Conservation (phyloP, 2,329 filamentous ascomycete genomes). For the Trichoderma endophyticum region DNA sequence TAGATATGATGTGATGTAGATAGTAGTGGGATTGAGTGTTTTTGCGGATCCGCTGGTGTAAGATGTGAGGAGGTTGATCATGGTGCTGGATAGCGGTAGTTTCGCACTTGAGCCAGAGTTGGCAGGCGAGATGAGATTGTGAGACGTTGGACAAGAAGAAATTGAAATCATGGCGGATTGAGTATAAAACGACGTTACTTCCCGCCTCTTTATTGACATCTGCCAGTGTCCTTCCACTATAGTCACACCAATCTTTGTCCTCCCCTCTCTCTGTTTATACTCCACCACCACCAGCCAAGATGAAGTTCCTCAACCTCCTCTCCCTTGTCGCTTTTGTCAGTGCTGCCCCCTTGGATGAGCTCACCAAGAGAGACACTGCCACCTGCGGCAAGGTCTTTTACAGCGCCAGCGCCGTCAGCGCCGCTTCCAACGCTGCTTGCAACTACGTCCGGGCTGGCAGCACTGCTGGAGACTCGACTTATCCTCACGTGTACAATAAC, state of each 20-base stretch:
- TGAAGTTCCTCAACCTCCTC: conserved; percentile 29
- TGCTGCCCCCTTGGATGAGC: conserved; percentile 27
- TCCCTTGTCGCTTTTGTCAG: conserved; percentile 29
- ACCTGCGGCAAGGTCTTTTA: conserved; percentile 33
- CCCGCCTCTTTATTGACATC: neutral
- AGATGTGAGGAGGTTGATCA: neutral
- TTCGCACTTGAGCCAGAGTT: neutral
- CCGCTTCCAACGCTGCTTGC: conserved; percentile 31
- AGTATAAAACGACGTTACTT: neutral
- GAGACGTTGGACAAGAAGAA: neutral
- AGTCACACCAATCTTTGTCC: too few species aligned
- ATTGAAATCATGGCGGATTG: too few species aligned
- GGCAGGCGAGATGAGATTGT: neutral
- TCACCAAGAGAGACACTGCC: neutral
- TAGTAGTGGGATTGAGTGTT: neutral
- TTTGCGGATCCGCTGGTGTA: neutral
- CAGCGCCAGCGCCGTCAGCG: conserved; percentile 27
- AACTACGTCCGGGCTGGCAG: conserved; percentile 23
- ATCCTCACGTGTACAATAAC: conserved; percentile 40
- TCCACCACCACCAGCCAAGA: conserved; percentile 17
- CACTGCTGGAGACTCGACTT: conserved; percentile 31
- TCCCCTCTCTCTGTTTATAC: neutral
- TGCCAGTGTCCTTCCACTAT: too few species aligned
- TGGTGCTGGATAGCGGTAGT: neutral
- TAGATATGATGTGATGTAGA: neutral